Conservation (phyloP, 2,329 filamentous ascomycete genomes). For the Colletotrichum sojae region DNA sequence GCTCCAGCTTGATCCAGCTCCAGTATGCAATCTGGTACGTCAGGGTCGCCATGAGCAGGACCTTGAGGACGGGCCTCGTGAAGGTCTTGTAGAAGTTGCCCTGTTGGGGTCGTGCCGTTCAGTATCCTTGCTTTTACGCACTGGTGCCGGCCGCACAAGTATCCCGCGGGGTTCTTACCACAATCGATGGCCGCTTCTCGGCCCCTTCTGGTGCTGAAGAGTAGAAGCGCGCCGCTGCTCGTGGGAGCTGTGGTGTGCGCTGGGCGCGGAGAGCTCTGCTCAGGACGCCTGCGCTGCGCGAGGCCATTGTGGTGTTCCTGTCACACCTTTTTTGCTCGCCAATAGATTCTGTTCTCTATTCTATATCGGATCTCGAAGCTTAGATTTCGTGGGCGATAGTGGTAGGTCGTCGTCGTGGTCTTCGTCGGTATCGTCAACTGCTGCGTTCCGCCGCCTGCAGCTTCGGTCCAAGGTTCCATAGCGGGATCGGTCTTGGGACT, state of each 20-base stretch:
- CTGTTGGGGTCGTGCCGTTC: constrained; percentile 50
- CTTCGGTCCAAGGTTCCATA: too few species aligned
- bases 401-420: background rate
- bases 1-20: constrained; percentile 81
- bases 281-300: constrained; percentile 26
- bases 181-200: constrained; percentile 36
- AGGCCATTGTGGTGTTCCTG: constrained; percentile 23
- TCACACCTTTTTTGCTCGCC: background rate
- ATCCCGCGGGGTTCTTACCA: constrained; percentile 14
- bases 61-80: constrained; percentile 80
- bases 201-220: constrained; percentile 21
- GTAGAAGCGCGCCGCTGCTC: constrained; percentile 19
- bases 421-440: too few species aligned
- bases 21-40: constrained; percentile 86
- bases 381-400: background rate
- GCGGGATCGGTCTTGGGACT: background rate
- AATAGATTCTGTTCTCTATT: background rate
- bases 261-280: constrained; percentile 26
- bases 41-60: constrained; percentile 80
- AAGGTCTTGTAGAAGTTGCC: constrained; percentile 82
- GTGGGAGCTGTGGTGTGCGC: constrained; percentile 17
- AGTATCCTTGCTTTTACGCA: too few species aligned
- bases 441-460: too few species aligned
- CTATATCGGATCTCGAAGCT: background rate
- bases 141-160: too few species aligned